Evolutionary conservation across 176 grass and related monocot species (phyloP).

Genomic region (Lolium perenne): DNA sequence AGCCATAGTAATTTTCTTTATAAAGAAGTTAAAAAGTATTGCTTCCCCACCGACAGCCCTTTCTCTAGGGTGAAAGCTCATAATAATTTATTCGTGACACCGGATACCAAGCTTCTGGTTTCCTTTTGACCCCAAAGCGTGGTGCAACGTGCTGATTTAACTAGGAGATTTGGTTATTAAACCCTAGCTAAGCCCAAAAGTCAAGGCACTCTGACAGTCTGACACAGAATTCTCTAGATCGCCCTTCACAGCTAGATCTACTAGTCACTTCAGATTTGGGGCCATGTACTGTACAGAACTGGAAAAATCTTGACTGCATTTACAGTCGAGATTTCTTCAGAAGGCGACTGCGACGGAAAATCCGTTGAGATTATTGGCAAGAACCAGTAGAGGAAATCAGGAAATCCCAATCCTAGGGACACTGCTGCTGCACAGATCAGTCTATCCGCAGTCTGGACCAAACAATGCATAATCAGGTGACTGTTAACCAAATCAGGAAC

Average conservation of each 20-base stretch:
- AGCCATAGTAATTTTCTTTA: neutral
- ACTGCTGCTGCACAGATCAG: neutral
- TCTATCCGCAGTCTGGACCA: neutral
- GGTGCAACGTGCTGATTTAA: constrained; percentile 42
- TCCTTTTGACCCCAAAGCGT: neutral
- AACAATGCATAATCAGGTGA: neutral
- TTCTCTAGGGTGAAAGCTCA: constrained; percentile 9
- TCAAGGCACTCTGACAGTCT: constrained; percentile 37
- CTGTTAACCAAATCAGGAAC: neutral
- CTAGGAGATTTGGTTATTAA: constrained; percentile 45
- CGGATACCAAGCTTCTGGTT: constrained; percentile 22
- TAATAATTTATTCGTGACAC: constrained; percentile 18
- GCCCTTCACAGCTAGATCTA: constrained; percentile 34
- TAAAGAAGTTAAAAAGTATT: constrained; percentile 25
- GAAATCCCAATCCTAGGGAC: neutral
- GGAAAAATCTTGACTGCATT: neutral
- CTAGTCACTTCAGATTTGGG: constrained; percentile 24
- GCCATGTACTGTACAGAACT: neutral
- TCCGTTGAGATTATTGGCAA: constrained; percentile 14
- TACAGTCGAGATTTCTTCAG: neutral
- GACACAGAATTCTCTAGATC: constrained; percentile 36
- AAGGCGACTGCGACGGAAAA: neutral
- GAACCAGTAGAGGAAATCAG: neutral
- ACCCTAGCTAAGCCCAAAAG: constrained; percentile 57
- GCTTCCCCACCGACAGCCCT: neutral